Conservation (phyloP, 257 asterid species). For the Nicotiana sylvestris region DNA sequence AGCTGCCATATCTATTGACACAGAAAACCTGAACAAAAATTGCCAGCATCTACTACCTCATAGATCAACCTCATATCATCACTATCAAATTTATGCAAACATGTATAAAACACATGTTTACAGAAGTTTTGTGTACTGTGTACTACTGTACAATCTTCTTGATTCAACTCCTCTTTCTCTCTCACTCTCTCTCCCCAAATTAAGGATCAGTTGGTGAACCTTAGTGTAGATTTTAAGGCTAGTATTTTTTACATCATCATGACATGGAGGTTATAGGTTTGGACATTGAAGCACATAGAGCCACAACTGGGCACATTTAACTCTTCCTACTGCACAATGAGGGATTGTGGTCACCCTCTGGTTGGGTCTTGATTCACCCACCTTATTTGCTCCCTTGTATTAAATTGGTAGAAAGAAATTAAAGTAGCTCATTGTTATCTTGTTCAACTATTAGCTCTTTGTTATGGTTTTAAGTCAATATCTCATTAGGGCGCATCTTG, state of each 20-base stretch:
- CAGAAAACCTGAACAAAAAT: background rate
- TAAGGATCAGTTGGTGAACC: background rate
- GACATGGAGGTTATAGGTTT: background rate
- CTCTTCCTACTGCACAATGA: background rate
- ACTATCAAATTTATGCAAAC: background rate
- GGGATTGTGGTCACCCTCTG: background rate
- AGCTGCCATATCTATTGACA: background rate
- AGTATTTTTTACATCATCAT: background rate
- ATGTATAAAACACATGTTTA: background rate
- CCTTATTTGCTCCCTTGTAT: background rate
- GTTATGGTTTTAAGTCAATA: background rate
- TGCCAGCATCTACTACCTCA: background rate
- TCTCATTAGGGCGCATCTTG: background rate
- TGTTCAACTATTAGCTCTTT: background rate
- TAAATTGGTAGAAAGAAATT: background rate
- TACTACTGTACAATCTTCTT: background rate
- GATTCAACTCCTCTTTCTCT: background rate
- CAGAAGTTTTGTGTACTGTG: background rate
- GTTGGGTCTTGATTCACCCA: background rate
- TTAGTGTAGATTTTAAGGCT: background rate
- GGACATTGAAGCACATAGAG: background rate
- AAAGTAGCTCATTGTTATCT: background rate
- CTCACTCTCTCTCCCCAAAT: background rate
- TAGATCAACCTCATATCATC: background rate
- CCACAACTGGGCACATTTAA: background rate